Base-by-base conservation (phyloP, 2,329 filamentous ascomycete species). In the Penicillium sp. region DNA sequence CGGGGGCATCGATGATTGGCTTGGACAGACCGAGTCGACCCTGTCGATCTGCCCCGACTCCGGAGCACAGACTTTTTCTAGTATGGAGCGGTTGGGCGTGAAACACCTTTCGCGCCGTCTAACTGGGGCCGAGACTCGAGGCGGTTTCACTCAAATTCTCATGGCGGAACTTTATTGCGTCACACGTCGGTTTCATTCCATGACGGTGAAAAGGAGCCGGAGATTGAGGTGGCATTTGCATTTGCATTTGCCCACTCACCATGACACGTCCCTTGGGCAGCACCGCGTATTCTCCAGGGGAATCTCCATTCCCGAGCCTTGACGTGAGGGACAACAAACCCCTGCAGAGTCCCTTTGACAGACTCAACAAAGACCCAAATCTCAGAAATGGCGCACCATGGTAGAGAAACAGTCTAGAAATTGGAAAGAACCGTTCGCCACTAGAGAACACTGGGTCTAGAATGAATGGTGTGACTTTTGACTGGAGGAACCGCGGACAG, bases 61-160 rank as follows among this genome's bases (percentile, higher is more conserved):
- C 42, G 46, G 44, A 36, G 41, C 47, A 43, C 39, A 31, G 42
- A 39, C 44, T 50, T 30, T 39, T 40, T 41, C 35, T 27, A 41
- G 42, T 31, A 37, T 33, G 28, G 30, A 36, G 30, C 40, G 44
- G 32, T 38, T 36, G 30, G 29, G 44, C 38, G 32, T 50, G 47
- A 51, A 48, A 51, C 47, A 39, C 20, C 26, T 39, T 36, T 38
- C 37, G 41, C 31, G 35, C 31, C 30, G 10, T 17, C 9, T 5
- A 9, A 9, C 5, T 5, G 18, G 18, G 18, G 18, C 18, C 18
- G 5, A 22, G 18, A 22, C 18, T 22, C 18, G 18, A 22, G 18
- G 18, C 18, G 25, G 47, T 50, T 51, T 51, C 44, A 48, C 30
- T 32, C 35, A 41, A 28, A 47, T 41, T 37, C 28, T 39, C 20